Conservation (phyloP, 768 basidiomycete species). For the Chalciporus pseudorubinellus region DNA sequence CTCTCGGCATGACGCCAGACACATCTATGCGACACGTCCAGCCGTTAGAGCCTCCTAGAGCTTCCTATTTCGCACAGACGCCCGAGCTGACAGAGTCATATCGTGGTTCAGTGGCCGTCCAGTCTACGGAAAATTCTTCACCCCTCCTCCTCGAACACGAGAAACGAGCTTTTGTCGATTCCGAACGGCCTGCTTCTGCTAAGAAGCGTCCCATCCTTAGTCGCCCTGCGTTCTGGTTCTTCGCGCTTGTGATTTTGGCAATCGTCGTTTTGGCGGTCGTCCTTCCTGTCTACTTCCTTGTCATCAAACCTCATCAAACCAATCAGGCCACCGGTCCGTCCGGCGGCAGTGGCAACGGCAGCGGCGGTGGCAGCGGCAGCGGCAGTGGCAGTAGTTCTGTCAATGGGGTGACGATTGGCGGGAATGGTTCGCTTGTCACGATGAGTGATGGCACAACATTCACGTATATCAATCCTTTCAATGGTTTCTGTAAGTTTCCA, state of each 20-base stretch:
- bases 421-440: constrained; percentile 65
- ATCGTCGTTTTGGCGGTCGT: constrained; percentile 39
- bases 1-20: constrained; percentile 6
- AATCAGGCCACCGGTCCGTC: not conserved
- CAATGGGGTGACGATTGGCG: constrained; percentile 44
- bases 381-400: no score
- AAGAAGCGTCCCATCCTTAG: constrained; percentile 18
- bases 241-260: constrained; percentile 27
- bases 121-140: constrained; percentile 22
- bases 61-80: constrained; percentile 25
- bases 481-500: constrained; percentile 59
- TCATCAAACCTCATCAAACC: constrained; percentile 23
- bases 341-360: not conserved
- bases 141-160: constrained; percentile 23
- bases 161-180: constrained; percentile 11
- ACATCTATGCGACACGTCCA: constrained; percentile 7
- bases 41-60: constrained; percentile 20
- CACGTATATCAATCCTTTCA: constrained; percentile 75
- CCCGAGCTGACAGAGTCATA: constrained; percentile 18
- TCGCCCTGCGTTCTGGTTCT: constrained; percentile 28
- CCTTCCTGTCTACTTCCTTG: constrained; percentile 39
- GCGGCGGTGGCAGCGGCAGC: no score
- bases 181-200: constrained; percentile 2
- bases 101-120: constrained; percentile 19
- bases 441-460: constrained; percentile 69